These are phyloP conservation scores for Bremia lactucae DNA, from an alignment of 352 stramenopile species.

Conservation along the genomic window DNA sequence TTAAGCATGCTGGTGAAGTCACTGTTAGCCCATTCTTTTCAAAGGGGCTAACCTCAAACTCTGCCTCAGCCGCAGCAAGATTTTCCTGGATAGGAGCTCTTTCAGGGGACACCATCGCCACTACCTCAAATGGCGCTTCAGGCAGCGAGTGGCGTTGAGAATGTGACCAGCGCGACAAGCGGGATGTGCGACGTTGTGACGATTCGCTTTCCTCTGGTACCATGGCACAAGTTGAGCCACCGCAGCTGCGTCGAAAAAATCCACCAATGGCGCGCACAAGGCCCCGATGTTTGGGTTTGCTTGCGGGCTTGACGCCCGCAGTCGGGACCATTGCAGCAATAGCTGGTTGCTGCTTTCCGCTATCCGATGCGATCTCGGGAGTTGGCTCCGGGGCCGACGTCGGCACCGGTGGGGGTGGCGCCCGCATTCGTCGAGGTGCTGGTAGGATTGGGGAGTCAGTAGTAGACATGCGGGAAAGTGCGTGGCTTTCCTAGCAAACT, in stretches of 20 bases:
- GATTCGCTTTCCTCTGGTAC: conserved; percentile 17
- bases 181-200: conserved; percentile 26
- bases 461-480: conserved; percentile 2
- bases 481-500: conserved; percentile 3
- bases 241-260: conserved; percentile 36
- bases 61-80: conserved; percentile 4
- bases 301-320: background rate
- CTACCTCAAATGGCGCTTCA: conserved; percentile 9
- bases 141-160: conserved; percentile 19
- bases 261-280: conserved; percentile 40
- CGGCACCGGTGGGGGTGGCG: conserved; percentile 6
- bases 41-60: conserved; percentile 3
- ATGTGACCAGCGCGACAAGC: conserved; percentile 23
- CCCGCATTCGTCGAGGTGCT: background rate
- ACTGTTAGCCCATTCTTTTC: conserved; percentile 11
- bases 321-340: background rate
- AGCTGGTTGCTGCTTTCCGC: background rate
- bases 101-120: conserved; percentile 4
- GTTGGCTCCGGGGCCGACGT: conserved; percentile 1
- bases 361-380: conserved; percentile 1
- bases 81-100: conserved; percentile 9
- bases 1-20: conserved; percentile 4
- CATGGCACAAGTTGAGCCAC: conserved; percentile 10
- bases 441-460: background rate
- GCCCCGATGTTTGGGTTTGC: conserved; percentile 26